phyloP scores from a whole-genome alignment of 768 basidiomycete species.

The Xerocomus potaroensis region DNA sequence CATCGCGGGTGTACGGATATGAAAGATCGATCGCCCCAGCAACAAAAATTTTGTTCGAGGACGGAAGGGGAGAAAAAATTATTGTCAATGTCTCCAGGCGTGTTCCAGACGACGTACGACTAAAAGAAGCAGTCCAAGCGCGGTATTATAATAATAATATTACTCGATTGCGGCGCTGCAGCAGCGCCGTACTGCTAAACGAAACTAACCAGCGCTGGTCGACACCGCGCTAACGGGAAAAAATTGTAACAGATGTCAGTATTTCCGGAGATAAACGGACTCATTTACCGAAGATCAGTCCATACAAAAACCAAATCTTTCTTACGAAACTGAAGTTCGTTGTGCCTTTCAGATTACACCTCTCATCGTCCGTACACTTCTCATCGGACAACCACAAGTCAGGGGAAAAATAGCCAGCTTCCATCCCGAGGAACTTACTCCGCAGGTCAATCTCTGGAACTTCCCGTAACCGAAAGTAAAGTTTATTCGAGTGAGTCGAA shows the following conservation, averaged over 20 bases:
- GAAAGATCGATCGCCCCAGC: constrained; percentile 26
- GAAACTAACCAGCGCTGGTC: constrained; percentile 7
- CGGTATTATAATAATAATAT: no score
- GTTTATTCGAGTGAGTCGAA: constrained; percentile 25
- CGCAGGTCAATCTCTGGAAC: constrained; percentile 27
- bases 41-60: no score
- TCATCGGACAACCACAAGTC: constrained; percentile 1
- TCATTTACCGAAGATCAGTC: constrained; percentile 29
- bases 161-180: no score
- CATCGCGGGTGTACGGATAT: constrained; percentile 32
- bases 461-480: constrained; percentile 27
- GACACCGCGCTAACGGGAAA: constrained; percentile 3
- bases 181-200: constrained; percentile 14
- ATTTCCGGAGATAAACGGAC: constrained; percentile 32
- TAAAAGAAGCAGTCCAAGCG: background rate
- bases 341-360: constrained; percentile 20
- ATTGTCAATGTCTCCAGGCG: constrained; percentile 1
- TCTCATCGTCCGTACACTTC: constrained; percentile 1
- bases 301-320: constrained; percentile 32
- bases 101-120: constrained; percentile 2
- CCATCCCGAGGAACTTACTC: constrained; percentile 17
- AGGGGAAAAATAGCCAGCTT: constrained; percentile 2
- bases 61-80: constrained; percentile 18
- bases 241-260: constrained; percentile 11
- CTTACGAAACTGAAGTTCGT: constrained; percentile 30